A percentile compares a stretch with the other conserved stretches of the same genome.
Evolutionary conservation across 208 protist species (phyloP).

Genomic region (Strigomonas culicis): DNA sequence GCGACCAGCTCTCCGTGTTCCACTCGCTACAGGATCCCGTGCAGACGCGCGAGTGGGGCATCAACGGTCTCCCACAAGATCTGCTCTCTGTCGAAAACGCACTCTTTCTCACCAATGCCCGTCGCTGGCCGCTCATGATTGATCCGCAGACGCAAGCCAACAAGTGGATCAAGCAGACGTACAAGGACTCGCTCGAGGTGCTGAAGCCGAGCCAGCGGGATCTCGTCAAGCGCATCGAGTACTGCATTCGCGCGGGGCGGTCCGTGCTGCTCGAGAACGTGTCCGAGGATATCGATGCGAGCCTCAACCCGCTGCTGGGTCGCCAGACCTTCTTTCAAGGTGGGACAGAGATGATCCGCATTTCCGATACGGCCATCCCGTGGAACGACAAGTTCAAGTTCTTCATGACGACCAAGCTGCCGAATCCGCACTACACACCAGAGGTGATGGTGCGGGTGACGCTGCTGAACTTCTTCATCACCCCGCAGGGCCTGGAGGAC

Average conservation of each 20-base stretch:
- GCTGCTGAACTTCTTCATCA: conserved; percentile 99
- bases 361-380: conserved; percentile 95
- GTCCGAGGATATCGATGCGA: conserved; percentile 93
- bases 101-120: conserved; percentile 93
- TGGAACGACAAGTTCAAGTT: conserved; percentile 97
- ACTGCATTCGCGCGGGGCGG: conserved; percentile 91
- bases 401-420: conserved; percentile 98
- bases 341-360: conserved; percentile 94
- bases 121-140: conserved; percentile 98
- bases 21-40: conserved; percentile 95
- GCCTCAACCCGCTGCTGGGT: conserved; percentile 94
- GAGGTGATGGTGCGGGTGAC: conserved; percentile 97
- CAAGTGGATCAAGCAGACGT: conserved; percentile 97
- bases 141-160: conserved; percentile 98
- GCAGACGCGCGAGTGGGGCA: conserved; percentile 91
- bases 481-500: conserved; percentile 96
- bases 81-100: conserved; percentile 96
- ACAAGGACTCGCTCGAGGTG: conserved; percentile 94
- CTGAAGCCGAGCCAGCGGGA: conserved; percentile 96
- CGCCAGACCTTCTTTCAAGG: conserved; percentile 94
- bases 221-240: conserved; percentile 95
- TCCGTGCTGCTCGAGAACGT: conserved; percentile 97
- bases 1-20: conserved; percentile 79
- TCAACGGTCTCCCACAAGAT: conserved; percentile 96
- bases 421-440: conserved; percentile 97